Base-by-base conservation (phyloP, 2,329 filamentous ascomycete genomes). In the Magnaporthales sp. region DNA sequence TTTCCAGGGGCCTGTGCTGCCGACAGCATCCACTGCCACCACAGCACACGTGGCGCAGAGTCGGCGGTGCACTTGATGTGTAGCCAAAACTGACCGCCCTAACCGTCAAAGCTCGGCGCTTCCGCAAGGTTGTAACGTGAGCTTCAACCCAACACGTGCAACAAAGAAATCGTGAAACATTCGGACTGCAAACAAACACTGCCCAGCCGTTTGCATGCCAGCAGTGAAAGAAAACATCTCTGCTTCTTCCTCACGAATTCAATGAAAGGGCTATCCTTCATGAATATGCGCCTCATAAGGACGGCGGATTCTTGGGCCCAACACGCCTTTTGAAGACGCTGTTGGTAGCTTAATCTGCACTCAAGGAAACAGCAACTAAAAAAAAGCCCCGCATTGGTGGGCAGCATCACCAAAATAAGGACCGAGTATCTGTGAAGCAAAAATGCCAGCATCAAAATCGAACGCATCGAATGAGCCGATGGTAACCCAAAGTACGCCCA, bases 401-500 rank as follows among this genome's bases (percentile, higher is more conserved):
- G 19, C 15, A 46, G 38, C 19, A 46, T 6, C 38, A 46, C 38
- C 38, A 46, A 46, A 46, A 10, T 46, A 46, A n/a, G n/a, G n/a
- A 1, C 15, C 38, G 2, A n/a, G 38, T 19, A 46, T 13, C 38
- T 19, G n/a, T 13, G 32, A 15, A 38, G 10, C n/a, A 15, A 32
- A 63, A 29, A 63, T 63, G 61, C 61, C 61, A 22, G 24, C 61
- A 4, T 13, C 22, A 61, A 46, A 46, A 46, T 19, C 15, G 8
- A 61, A 26, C 22, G 13, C 63, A 54, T 8, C 26, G 15, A 31
- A 58, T 10, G 63, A 65, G 38, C 63, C 24, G 2, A 15, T 30
- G 46, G 63, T 65, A 13, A 56, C 46, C 2, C 64, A 68, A n/a
- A 56, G 67, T 51, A 67, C 72, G 8, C 75, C 74, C 2, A 73